Conservation (phyloP, 306 rosid species). For the Cicer arietinum region DNA sequence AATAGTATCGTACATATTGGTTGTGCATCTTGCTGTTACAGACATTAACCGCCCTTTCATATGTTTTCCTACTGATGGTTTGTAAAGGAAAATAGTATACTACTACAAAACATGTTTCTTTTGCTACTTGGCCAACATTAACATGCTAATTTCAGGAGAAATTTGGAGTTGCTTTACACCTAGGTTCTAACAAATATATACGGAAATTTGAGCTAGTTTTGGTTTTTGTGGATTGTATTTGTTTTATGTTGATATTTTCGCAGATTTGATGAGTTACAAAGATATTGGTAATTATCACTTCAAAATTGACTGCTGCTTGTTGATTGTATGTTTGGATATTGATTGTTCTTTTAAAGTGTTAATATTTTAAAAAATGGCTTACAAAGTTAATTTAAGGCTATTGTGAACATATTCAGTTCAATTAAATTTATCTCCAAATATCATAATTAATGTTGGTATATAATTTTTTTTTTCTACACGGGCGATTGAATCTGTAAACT, state of each 20-base stretch:
- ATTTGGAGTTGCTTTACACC: slow-evolving; percentile 18
- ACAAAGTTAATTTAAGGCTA: background rate
- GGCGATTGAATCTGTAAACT: background rate
- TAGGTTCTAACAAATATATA: slow-evolving; percentile 45
- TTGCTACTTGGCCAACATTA: slow-evolving; percentile 31
- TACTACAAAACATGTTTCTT: background rate
- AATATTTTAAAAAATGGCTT: background rate
- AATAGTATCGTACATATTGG: slow-evolving; percentile 37
- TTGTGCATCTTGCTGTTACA: slow-evolving; percentile 12
- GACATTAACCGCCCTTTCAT: slow-evolving; percentile 4
- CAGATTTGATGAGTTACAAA: slow-evolving; percentile 12
- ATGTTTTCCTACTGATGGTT: background rate
- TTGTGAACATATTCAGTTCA: background rate
- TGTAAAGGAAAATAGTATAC: slow-evolving; percentile 11
- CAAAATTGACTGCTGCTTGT: slow-evolving; percentile 10
- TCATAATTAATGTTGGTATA: background rate
- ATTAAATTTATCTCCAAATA: background rate
- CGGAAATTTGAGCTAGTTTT: slow-evolving; percentile 26
- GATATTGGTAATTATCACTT: background rate
- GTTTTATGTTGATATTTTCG: slow-evolving; percentile 2
- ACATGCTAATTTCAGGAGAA: slow-evolving; percentile 11
- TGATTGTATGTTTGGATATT: slow-evolving; percentile 21
- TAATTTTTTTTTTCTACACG: background rate
- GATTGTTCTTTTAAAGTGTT: background rate
- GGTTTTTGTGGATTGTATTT: slow-evolving; percentile 9